phyloP scores from a whole-genome alignment of 768 basidiomycete species.

The Amyloporia xantha region DNA sequence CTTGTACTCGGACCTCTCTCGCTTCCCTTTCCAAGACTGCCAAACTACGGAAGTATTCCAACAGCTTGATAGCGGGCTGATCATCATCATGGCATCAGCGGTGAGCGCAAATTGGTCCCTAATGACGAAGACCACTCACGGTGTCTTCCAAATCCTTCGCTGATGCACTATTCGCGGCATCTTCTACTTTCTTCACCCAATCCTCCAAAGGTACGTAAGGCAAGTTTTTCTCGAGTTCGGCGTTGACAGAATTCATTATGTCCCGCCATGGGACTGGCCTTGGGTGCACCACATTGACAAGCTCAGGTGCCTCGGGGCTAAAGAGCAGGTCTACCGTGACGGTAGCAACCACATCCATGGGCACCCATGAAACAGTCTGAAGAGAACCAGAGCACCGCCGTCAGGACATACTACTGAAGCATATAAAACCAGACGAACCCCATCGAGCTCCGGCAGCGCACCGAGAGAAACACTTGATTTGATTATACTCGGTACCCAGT shows the following conservation, averaged over 20 bases:
- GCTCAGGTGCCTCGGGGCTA: slow-evolving; percentile 1
- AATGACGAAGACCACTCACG: not conserved
- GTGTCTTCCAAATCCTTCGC: not conserved
- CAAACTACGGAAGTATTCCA: slow-evolving; percentile 1
- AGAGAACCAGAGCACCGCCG: not conserved
- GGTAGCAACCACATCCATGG: slow-evolving; percentile 12
- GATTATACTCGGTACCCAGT: slow-evolving; percentile 31
- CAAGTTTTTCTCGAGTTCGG: not conserved
- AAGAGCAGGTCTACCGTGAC: slow-evolving; percentile 9
- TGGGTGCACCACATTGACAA: slow-evolving; percentile 17
- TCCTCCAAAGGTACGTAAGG: not conserved
- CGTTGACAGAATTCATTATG: not conserved
- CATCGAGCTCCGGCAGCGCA: slow-evolving; percentile 1
- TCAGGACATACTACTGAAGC: not conserved
- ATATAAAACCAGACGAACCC: slow-evolving; percentile 6
- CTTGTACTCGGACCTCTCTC: not conserved
- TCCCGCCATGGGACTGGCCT: slow-evolving; percentile 9
- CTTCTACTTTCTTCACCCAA: slow-evolving; percentile 2
- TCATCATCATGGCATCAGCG: not conserved
- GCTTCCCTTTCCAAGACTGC: not conserved
- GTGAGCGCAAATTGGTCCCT: not conserved
- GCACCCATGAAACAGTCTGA: slow-evolving; percentile 12
- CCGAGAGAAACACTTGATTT: slow-evolving; percentile 15
- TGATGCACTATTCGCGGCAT: not conserved
- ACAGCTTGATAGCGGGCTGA: slow-evolving; percentile 4